Conservation (phyloP, 2,329 filamentous ascomycete species). For the Graphilbum fragrans region DNA sequence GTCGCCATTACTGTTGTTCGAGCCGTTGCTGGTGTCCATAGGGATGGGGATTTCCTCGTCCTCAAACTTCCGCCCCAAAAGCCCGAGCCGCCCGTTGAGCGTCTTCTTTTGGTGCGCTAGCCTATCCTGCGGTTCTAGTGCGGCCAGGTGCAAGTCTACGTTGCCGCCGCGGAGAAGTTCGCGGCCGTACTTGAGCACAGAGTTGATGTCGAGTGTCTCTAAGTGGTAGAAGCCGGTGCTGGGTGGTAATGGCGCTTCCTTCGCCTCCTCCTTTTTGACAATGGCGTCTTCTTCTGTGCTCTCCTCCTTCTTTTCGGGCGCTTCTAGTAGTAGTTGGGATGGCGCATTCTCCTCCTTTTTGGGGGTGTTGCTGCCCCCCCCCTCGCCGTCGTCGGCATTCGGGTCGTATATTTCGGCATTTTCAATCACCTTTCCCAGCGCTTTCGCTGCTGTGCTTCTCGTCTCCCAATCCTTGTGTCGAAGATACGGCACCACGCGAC, state of each 20-base stretch:
- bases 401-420: slow-evolving; percentile 84
- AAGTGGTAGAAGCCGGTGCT: slow-evolving; percentile 57
- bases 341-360: slow-evolving; percentile 7
- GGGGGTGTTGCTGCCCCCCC: not conserved
- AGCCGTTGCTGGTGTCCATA: slow-evolving; percentile 40
- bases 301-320: slow-evolving; percentile 48
- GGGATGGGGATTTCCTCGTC: slow-evolving; percentile 64
- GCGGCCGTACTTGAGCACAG: slow-evolving; percentile 73
- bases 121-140: slow-evolving; percentile 69
- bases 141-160: slow-evolving; percentile 73
- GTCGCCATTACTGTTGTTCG: slow-evolving; percentile 11
- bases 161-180: slow-evolving; percentile 75
- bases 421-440: slow-evolving; percentile 85
- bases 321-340: not conserved
- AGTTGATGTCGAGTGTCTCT: slow-evolving; percentile 62
- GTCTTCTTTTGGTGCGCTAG: slow-evolving; percentile 85
- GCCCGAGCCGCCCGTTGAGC: slow-evolving; percentile 65
- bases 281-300: slow-evolving; percentile 27
- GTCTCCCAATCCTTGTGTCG: slow-evolving; percentile 97
- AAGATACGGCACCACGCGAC: slow-evolving; percentile 88
- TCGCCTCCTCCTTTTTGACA: slow-evolving; percentile 52
- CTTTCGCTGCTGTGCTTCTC: slow-evolving; percentile 81
- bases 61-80: slow-evolving; percentile 73
- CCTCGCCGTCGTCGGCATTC: slow-evolving; percentile 53
- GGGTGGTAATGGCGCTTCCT: slow-evolving; percentile 28